Evolutionary conservation across 192 early-diverging fungal genomes (phyloP), one percentile per base, ranked within the genome.

Genomic region (Geranomyces variabilis): DNA sequence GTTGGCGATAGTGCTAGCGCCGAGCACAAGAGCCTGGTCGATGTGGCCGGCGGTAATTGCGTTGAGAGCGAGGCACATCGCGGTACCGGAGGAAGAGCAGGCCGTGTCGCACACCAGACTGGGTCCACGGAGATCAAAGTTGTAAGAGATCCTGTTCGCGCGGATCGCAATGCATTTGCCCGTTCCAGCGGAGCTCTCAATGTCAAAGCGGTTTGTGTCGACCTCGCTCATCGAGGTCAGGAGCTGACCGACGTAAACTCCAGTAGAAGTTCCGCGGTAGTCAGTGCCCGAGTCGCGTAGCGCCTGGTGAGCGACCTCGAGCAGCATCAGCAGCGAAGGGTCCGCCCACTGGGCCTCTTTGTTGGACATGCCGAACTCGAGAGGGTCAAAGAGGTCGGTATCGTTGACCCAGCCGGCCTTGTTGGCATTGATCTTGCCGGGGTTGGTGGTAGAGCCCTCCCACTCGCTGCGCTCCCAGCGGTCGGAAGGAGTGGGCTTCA

Each of bases 11-110:
- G 36, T 41, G 36, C 36, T 41, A 41, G 36, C 36, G 36, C 76
- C 77, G 8, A 59, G 22, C 17, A 79, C 77, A 30, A 79, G 29
- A 7, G 77, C 77, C 48, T 79, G 77, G 34, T 74, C 69, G 48
- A 53, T 65, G n/a, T 79, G 78, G 24, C 77, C 77, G 56, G 30
- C 17, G 28, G 29, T 21, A 46, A 79, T 71, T 12, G 75, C 70
- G 9, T 79, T 28, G 4, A 79, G 26, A 17, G 77, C 77, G 43
- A 67, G 41, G 59, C 81, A 71, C 51, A 70, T 29, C 15, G 77
- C 77, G 26, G 67, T 75, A 10, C 31, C 49, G 57, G 70, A 58
- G 41, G 77, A 74, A 45, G 77, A 79, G 60, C 77, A 79, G 9
- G 77, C 77, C 31, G 69, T 79, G 55, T 79, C 77, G 49, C 76